Percentiles rank a stretch among this genome's conserved stretches.
These are phyloP conservation scores for Taiwanofungus camphoratus DNA, from an alignment of 1,284 basidiomycete species.

Conservation along the genomic window DNA sequence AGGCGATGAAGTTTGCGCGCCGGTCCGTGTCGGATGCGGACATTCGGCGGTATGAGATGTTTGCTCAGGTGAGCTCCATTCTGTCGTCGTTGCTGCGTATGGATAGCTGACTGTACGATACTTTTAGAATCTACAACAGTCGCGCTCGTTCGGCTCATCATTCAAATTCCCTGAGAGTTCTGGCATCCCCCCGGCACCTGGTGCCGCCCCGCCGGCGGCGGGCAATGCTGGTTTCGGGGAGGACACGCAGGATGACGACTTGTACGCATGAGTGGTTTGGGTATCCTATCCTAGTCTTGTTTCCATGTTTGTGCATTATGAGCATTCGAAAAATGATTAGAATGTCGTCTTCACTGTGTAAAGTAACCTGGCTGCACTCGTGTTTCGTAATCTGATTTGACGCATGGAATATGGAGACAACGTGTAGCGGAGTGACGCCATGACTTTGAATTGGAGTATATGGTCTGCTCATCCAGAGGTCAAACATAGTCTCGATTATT, in stretches of 20 bases:
- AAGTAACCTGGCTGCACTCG: background rate
- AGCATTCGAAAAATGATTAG: slow-evolving; percentile 7
- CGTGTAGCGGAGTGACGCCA: no score
- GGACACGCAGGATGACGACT: slow-evolving; percentile 80
- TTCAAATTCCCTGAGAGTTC: slow-evolving; percentile 95
- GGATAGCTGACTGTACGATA: background rate
- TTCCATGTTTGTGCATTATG: slow-evolving; percentile 7
- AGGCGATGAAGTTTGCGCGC: slow-evolving; percentile 93
- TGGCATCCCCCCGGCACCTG: slow-evolving; percentile 41
- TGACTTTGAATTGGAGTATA: no score
- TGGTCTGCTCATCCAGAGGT: no score
- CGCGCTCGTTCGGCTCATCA: slow-evolving; percentile 79
- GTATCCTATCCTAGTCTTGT: slow-evolving; percentile 2
- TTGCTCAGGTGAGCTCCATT: slow-evolving; percentile 54
- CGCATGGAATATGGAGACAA: no score
- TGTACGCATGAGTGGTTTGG: slow-evolving; percentile 59
- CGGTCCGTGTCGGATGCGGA: slow-evolving; percentile 92
- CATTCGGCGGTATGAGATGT: slow-evolving; percentile 93
- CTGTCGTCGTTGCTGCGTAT: slow-evolving; percentile 1
- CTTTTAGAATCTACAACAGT: slow-evolving; percentile 77
- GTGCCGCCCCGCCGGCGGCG: slow-evolving; percentile 38
- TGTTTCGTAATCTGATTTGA: no score
- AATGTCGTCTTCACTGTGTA: slow-evolving; percentile 2
- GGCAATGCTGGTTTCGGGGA: slow-evolving; percentile 79
- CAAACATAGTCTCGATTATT: no score